Base-by-base conservation (phyloP, 495 filamentous ascomycete genomes). In the Aspergillus indologenus region DNA sequence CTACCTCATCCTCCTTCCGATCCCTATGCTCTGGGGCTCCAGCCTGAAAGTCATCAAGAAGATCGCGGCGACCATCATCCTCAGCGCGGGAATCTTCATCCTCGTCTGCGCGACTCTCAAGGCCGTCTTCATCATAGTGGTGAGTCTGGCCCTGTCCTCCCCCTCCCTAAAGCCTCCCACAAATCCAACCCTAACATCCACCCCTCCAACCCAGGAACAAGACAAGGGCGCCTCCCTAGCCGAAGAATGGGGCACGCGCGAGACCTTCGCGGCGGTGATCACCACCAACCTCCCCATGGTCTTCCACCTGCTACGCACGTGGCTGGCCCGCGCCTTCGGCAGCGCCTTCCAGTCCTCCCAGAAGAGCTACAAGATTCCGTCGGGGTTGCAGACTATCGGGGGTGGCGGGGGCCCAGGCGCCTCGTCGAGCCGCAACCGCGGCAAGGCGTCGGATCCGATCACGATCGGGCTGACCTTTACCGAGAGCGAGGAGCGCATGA, bases 231-330 rank as follows among this genome's bases (percentile, higher is more conserved):
- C 79, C n/a, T 65, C 77, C 42, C 63, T 75, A 1, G 76, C 77
- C 14, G 75, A 75, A 21, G 72, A 71, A 44, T 83, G 79, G 81
- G 78, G 78, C 9, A 79, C 77, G 0, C 74, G 81, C 6, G 81
- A 81, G 54, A 75, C 79, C 20, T 81, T 83, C 53, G 79, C 80
- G 45, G 73, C 79, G 14, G 76, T 81, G 6, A 60, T 81, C 18
- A 81, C 75, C 0, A 80, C 76, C 45, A 82, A 82, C 61, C 70
- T 83, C 0, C 81, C 79, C 4, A 80, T 82, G 76, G 62, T 83
- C 14, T 82, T 81, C 71, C 79, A 79, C 34, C 68, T 82, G 4
- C 43, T 81, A 59, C 71, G 75, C 52, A 54, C 57, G 8, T 81
- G 76, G 76, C 65, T 83, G 17, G 61, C 51, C 6, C 71, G 71